A percentile compares a stretch with the other conserved stretches of the same genome.
Conservation (phyloP, 2,329 filamentous ascomycete genomes). For the Exophiala lecanii-corni region DNA sequence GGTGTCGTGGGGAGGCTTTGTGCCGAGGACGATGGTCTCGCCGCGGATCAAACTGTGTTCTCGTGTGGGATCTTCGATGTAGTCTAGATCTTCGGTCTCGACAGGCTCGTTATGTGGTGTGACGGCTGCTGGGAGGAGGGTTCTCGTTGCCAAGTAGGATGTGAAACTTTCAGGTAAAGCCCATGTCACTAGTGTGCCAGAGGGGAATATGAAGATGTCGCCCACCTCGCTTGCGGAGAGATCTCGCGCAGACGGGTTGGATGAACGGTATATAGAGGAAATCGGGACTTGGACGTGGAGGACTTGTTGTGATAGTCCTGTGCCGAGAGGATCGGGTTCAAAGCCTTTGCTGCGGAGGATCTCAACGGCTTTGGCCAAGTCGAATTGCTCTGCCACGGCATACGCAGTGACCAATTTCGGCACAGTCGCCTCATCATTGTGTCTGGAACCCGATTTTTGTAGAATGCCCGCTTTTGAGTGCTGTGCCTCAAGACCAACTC, state of each 20-base stretch:
- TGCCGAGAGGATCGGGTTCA: slow-evolving; percentile 58
- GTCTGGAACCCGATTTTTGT: slow-evolving; percentile 37
- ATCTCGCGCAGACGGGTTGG: slow-evolving; percentile 37
- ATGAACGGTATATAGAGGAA: slow-evolving; percentile 41
- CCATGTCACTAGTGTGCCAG: slow-evolving; percentile 91
- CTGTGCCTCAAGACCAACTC: slow-evolving; percentile 84
- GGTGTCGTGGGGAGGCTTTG: slow-evolving; percentile 45
- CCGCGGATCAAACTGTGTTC: slow-evolving; percentile 76
- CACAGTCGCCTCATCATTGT: slow-evolving; percentile 34
- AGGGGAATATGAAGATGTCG: slow-evolving; percentile 94
- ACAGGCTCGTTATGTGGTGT: slow-evolving; percentile 66
- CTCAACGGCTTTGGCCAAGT: slow-evolving; percentile 53
- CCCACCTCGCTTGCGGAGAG: slow-evolving; percentile 52
- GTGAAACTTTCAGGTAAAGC: slow-evolving; percentile 73
- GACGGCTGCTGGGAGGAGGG: slow-evolving; percentile 70
- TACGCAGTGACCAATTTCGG: slow-evolving; percentile 57
- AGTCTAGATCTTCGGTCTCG: slow-evolving; percentile 88
- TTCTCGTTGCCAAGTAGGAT: slow-evolving; percentile 62
- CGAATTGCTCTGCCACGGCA: slow-evolving; percentile 64
- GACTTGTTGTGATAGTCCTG: slow-evolving; percentile 61
- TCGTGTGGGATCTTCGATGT: slow-evolving; percentile 66
- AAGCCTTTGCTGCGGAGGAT: slow-evolving; percentile 57
- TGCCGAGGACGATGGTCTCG: slow-evolving; percentile 85
- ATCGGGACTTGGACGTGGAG: slow-evolving; percentile 54
- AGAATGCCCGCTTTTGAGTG: slow-evolving; percentile 51